phyloP scores from a whole-genome alignment of 805 yeast species.

The Scheffersomyces stipitis region DNA sequence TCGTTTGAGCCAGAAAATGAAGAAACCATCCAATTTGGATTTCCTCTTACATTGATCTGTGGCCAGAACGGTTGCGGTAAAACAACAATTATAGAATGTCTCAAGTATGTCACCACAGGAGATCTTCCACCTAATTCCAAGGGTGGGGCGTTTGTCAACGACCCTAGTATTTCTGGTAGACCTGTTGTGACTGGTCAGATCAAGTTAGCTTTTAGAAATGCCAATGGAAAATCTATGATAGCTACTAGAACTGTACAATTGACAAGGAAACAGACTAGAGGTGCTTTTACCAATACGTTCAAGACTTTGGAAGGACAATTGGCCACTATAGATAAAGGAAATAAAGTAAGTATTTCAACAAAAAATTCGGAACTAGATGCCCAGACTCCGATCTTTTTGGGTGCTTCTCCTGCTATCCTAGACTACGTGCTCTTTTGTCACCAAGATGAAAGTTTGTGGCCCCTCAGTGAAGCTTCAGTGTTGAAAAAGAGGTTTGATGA shows the following conservation, averaged over 20 bases:
- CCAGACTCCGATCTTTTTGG: slow-evolving; percentile 78
- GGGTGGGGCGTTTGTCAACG: slow-evolving; percentile 95
- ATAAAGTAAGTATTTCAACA: slow-evolving; percentile 72
- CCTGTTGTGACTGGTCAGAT: slow-evolving; percentile 86
- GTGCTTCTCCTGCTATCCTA: slow-evolving; percentile 82
- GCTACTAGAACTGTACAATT: slow-evolving; percentile 84
- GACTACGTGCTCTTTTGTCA: slow-evolving; percentile 96
- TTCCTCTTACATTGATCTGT: slow-evolving; percentile 88
- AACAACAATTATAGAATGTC: slow-evolving; percentile 92
- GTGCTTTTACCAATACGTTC: slow-evolving; percentile 52
- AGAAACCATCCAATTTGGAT: slow-evolving; percentile 85
- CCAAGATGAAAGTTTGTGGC: slow-evolving; percentile 97
- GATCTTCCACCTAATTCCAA: slow-evolving; percentile 93
- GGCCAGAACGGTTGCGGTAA: slow-evolving; percentile 97
- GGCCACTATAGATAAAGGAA: slow-evolving; percentile 62
- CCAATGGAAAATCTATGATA: slow-evolving; percentile 75
- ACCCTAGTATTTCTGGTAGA: slow-evolving; percentile 78
- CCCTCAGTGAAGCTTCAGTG: slow-evolving; percentile 84
- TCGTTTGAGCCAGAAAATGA: slow-evolving; percentile 84
- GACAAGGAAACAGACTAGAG: slow-evolving; percentile 48
- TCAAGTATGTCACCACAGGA: slow-evolving; percentile 93
- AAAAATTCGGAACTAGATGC: slow-evolving; percentile 77
- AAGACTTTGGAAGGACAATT: slow-evolving; percentile 91
- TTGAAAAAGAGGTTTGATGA: slow-evolving; percentile 94
- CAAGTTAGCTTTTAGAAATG: slow-evolving; percentile 77